A percentile compares a stretch with the other conserved stretches of the same genome.
These are phyloP conservation scores for Cicer cuneatum DNA, from an alignment of 306 rosid genomes.

Conservation along the genomic window DNA sequence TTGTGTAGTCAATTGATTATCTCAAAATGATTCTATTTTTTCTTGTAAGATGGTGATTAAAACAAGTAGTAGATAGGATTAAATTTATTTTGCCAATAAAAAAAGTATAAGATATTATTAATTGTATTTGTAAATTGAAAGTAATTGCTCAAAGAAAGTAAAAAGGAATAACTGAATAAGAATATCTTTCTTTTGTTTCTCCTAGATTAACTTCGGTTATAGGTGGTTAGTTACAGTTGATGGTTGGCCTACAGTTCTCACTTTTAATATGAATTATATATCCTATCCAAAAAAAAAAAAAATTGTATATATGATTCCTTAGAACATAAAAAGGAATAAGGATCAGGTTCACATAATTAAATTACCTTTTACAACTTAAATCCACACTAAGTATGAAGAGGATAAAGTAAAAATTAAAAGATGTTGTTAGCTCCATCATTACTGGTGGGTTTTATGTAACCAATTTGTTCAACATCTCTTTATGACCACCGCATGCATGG, in stretches of 20 bases:
- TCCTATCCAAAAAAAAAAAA: constrained; percentile 45
- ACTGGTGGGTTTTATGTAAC: constrained; percentile 40
- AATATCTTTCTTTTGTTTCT: no score
- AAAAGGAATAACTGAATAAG: constrained; percentile 13
- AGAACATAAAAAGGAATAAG: constrained; percentile 43
- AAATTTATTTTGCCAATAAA: no score
- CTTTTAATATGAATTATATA: constrained; percentile 26
- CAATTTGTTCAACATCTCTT: constrained; percentile 52
- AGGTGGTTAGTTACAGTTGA: constrained; percentile 77
- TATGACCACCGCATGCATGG: constrained; percentile 52
- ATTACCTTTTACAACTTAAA: constrained; percentile 54
- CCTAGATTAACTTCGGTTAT: constrained; percentile 59
- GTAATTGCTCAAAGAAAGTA: constrained; percentile 23
- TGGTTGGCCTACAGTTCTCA: constrained; percentile 42
- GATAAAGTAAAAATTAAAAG: constrained; percentile 42
- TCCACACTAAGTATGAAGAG: constrained; percentile 45
- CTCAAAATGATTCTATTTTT: no score
- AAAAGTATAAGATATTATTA: no score
- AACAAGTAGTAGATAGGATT: no score
- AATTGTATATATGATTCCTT: constrained; percentile 50
- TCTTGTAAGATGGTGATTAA: no score
- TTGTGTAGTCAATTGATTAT: no score
- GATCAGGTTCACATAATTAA: constrained; percentile 20
- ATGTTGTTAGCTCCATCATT: constrained; percentile 31
- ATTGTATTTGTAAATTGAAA: constrained; percentile 5